Base-by-base conservation (phyloP, 352 stramenopile genomes). In the Pythium aquatile region DNA sequence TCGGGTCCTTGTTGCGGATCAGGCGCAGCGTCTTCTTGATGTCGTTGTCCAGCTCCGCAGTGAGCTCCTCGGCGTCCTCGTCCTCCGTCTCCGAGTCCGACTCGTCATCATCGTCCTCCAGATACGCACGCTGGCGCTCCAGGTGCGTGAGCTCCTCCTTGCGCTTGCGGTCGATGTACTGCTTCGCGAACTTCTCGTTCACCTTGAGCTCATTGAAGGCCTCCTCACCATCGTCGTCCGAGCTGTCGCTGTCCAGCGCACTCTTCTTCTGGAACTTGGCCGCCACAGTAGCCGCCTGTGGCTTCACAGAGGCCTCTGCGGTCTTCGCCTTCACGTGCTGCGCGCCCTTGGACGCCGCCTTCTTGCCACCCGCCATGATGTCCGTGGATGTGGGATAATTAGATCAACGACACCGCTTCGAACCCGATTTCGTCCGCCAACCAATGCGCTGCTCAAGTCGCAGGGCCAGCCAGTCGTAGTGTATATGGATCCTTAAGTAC, bases 1-100 rank as follows among this genome's bases (percentile, higher is more conserved):
- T 76, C 49, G 89, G 90, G 72, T 98, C 93, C 58, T 89, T 94
- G 33, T 82, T 93, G 56, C 91, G 90, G 57, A 99, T 92, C 20
- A 97, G 82, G 49, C 89, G 86, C 20, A 99, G 72, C 58, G 87
- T 96, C 72, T 87, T 86, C 58, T 65, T 76, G 55, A 96, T 96
- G 54, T 93, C 85, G 8, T 69, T 74, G 56, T 96, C 87, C 63
- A 96, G 56, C 48, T 85, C 79, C 29, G 53, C 58, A 29, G 85
- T 94, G 29, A 96, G 76, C 59, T 91, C 75, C 59, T 93, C 85
- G 37, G 81, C 87, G 59, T 96, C 87, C 63, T 94, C 85, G 59
- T 94, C 85, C 61, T 95, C 87, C 4, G 82, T 88, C 72, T 96
- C 87, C 6, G 83, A 93, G 20, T 90, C 82, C 0, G 78, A 90